Evolutionary conservation across 73 alveolate species (phyloP).

Genomic region (Stentor coeruleus): DNA sequence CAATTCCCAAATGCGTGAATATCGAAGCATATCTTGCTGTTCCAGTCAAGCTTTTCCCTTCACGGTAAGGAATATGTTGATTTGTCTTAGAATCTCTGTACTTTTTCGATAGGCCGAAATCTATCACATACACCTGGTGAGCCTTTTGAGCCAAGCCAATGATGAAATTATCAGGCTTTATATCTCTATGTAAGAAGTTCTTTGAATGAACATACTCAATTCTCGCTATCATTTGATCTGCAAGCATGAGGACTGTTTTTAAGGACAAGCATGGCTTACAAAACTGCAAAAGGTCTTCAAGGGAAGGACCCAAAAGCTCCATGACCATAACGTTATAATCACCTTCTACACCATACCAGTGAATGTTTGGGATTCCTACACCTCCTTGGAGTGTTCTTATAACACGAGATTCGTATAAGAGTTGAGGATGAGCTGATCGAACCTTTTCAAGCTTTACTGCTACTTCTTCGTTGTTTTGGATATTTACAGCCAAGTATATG

Average conservation of each 20-base stretch:
- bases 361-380: conserved; percentile 67
- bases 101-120: conserved; percentile 55
- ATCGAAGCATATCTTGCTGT: conserved; percentile 71
- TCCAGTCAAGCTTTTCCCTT: conserved; percentile 45
- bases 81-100: conserved; percentile 55
- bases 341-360: conserved; percentile 67
- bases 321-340: conserved; percentile 80
- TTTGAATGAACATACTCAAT: conserved; percentile 76
- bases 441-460: conserved; percentile 70
- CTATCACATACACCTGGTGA: conserved; percentile 54
- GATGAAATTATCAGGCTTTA: conserved; percentile 87
- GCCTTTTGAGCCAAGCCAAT: conserved; percentile 66
- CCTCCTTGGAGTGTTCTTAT: conserved; percentile 64
- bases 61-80: conserved; percentile 50
- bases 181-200: conserved; percentile 82
- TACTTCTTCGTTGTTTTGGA: conserved; percentile 62
- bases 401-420: conserved; percentile 42
- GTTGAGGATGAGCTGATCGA: conserved; percentile 47
- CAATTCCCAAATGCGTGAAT: conserved; percentile 63
- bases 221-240: conserved; percentile 80
- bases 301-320: conserved; percentile 88
- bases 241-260: conserved; percentile 75
- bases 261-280: conserved; percentile 66
- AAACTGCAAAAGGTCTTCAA: conserved; percentile 74
- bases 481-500: conserved; percentile 77